A percentile compares a stretch with the other conserved stretches of the same genome.
Evolutionary conservation across 179 eudicot genomes (phyloP).

Genomic region (Corrigiola litoralis): DNA sequence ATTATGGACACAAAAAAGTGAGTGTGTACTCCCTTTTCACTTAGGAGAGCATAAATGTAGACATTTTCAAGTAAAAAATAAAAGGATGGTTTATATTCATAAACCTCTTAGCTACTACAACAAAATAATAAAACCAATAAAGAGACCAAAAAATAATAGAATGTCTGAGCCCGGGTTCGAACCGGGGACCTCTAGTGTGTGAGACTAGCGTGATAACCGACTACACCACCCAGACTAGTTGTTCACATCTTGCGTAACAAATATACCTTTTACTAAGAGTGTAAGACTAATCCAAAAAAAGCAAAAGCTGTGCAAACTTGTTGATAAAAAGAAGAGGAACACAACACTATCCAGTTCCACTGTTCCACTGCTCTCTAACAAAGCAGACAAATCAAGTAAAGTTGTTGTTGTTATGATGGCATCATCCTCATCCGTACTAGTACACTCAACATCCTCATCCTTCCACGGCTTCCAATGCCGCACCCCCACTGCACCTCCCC

Average conservation of each 20-base stretch:
- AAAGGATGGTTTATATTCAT: no score
- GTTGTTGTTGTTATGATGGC: no score
- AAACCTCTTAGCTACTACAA: no score
- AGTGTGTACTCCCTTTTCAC: no score
- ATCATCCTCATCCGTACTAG: no score
- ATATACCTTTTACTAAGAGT: neutral
- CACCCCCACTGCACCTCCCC: neutral
- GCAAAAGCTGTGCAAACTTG: neutral
- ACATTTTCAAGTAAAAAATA: no score
- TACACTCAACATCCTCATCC: slow-evolving; percentile 55
- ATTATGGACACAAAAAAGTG: no score
- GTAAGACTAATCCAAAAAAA: slow-evolving; percentile 25
- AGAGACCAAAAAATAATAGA: neutral
- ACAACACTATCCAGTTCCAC: no score
- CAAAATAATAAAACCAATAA: neutral
- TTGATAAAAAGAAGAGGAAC: neutral
- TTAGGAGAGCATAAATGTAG: no score
- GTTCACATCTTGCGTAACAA: neutral
- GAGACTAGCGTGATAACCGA: slow-evolving; percentile 99
- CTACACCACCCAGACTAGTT: slow-evolving; percentile 98
- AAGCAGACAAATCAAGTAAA: no score
- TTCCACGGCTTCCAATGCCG: slow-evolving; percentile 44
- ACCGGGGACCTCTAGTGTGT: slow-evolving; percentile 99
- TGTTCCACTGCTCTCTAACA: no score
- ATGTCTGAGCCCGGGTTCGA: slow-evolving; percentile 99